Percentiles rank a stretch among this genome's conserved stretches.
Conservation (phyloP, 164 flowering plant genomes). For the Nymphaea thermarum region DNA sequence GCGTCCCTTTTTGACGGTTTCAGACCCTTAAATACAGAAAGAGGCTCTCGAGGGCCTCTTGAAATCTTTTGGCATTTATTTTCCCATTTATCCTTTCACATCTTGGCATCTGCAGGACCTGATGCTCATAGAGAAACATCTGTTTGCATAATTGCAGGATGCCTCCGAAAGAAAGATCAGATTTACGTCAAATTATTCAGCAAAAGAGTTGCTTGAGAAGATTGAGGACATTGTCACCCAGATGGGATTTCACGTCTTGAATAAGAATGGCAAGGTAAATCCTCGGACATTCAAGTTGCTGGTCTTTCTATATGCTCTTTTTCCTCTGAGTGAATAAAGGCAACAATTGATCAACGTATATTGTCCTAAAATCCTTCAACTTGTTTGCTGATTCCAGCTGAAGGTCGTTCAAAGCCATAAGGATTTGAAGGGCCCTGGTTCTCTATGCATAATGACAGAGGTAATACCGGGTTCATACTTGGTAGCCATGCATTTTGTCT, state of each 20-base stretch:
- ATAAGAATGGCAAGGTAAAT: conserved; percentile 66
- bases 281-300: neutral
- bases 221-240: conserved; percentile 53
- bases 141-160: conserved; percentile 31
- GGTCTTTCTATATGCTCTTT: neutral
- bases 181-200: conserved; percentile 67
- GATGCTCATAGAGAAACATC: neutral
- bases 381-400: conserved; percentile 26
- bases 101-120: neutral
- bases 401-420: conserved; percentile 47
- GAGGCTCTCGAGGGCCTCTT: too few species aligned
- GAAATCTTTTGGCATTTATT: neutral
- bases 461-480: conserved; percentile 13
- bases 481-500: neutral
- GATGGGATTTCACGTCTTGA: conserved; percentile 68
- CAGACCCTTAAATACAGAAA: too few species aligned
- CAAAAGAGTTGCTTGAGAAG: conserved; percentile 55
- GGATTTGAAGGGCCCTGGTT: conserved; percentile 26
- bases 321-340: too few species aligned
- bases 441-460: conserved; percentile 66
- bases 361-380: neutral
- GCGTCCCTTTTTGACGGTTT: neutral
- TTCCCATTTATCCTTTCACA: neutral
- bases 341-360: neutral
- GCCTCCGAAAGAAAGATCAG: conserved; percentile 85